Evolutionary conservation across 2,329 filamentous ascomycete species (phyloP).

Genomic region (Microcera coccophila): DNA sequence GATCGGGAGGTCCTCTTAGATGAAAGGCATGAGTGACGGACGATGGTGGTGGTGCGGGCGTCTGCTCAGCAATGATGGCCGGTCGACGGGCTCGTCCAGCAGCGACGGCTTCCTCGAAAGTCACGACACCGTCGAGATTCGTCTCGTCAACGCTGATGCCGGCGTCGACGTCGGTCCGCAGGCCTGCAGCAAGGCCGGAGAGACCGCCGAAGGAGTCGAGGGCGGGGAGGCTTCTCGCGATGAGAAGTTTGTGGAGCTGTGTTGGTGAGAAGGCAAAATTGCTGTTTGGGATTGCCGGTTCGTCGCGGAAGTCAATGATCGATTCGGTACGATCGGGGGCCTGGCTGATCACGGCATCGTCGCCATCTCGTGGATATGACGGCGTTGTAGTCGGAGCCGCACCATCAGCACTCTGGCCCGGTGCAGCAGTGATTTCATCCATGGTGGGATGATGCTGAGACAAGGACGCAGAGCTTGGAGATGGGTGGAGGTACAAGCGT

Average conservation of each 20-base stretch:
- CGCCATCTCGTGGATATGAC: background rate
- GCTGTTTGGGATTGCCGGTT: constrained; percentile 32
- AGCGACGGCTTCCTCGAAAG: constrained; percentile 47
- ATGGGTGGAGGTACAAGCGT: no score
- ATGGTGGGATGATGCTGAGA: constrained; percentile 18
- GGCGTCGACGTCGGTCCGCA: constrained; percentile 45
- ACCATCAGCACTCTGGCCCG: constrained; percentile 19
- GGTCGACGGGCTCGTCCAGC: constrained; percentile 34
- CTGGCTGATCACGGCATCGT: background rate
- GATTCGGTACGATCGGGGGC: constrained; percentile 5
- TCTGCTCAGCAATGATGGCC: constrained; percentile 18
- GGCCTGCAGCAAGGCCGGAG: constrained; percentile 47
- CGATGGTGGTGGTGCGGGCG: constrained; percentile 16
- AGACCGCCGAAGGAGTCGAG: constrained; percentile 52
- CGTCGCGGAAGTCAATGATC: constrained; percentile 26
- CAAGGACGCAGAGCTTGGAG: background rate
- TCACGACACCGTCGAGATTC: constrained; percentile 40
- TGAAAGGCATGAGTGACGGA: constrained; percentile 28
- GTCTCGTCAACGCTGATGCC: constrained; percentile 51
- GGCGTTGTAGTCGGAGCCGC: background rate
- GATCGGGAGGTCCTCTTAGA: constrained; percentile 24
- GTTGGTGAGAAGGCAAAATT: constrained; percentile 52
- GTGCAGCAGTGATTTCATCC: constrained; percentile 28
- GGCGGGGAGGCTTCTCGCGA: constrained; percentile 46
- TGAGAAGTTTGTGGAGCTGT: constrained; percentile 51